Percentiles rank a stretch among this genome's conserved stretches.
These are phyloP conservation scores for Mollisiaceae sp. DNA, from an alignment of 2,329 filamentous ascomycete genomes.

Conservation along the genomic window DNA sequence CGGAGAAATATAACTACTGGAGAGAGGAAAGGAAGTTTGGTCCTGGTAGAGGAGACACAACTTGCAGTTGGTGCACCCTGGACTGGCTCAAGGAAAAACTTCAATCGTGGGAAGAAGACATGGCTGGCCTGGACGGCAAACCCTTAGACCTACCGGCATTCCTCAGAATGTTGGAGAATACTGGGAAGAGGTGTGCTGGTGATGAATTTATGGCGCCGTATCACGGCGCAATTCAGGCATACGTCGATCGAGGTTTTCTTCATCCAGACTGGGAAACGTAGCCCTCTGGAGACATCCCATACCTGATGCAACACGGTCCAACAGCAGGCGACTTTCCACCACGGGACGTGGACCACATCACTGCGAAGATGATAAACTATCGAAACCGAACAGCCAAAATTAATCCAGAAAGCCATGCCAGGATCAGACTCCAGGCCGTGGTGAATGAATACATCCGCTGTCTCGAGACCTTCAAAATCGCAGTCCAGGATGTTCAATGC, in stretches of 20 bases:
- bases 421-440: background rate
- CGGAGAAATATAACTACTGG: background rate
- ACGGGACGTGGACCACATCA: background rate
- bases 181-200: conserved; percentile 9
- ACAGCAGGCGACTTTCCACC: background rate
- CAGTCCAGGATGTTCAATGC: conserved; percentile 4
- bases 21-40: conserved; percentile 6
- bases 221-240: background rate
- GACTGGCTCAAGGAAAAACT: conserved; percentile 8
- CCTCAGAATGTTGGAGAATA: conserved; percentile 7
- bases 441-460: conserved; percentile 5
- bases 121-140: background rate
- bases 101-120: conserved; percentile 4
- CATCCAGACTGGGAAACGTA: background rate
- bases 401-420: background rate
- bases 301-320: conserved; percentile 7
- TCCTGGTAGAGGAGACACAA: conserved; percentile 6
- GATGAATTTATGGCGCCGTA: background rate
- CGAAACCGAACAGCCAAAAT: background rate
- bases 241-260: conserved; percentile 4
- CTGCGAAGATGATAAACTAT: background rate
- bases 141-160: background rate
- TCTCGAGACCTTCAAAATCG: background rate
- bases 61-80: conserved; percentile 9
- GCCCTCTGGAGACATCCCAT: conserved; percentile 2